Base-by-base conservation (phyloP, 441 rosid genomes). In the Pelargonium fulgidum region DNA sequence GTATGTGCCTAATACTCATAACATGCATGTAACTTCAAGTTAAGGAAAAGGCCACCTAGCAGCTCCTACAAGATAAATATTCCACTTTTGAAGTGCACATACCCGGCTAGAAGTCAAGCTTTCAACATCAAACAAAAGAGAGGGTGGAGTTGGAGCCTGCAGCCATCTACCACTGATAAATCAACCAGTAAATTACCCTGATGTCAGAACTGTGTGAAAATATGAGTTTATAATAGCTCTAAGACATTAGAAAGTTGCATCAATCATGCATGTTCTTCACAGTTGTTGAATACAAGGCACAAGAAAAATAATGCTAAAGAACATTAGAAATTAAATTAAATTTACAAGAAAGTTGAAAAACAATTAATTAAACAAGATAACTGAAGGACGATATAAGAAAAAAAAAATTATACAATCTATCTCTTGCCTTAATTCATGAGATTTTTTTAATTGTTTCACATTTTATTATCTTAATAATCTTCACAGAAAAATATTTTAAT, bases 141-240 rank as follows among this genome's bases (percentile, higher is more conserved):
- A 82, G 80, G 79, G 81, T 69, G 92, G 87, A 80, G 80, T 78
- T 56, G 90, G 70, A 80, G 89, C 77, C 71, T 85, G 88, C 59
- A 84, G 62, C 99, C 92, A 91, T 73, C 91, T 92, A 77, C 92
- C 96, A 82, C 99, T 93, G 91, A 86, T 82, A 85, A 85, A 93
- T 89, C 85, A 90, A 86, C 85, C 90, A 89, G 88, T 79, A 93
- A 89, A 86, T 79, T 75, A 86, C 64, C 90, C 88, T 85, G 90
- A 89, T 76, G 93, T 92, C 90, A 89, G 97, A 83, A 80, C 82
- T 65, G 76, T 80, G 77, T 80, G 70, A 76, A 75, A 83, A 64
- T 81, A 82, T 83, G 83, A 78, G 81, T 84, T 82, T 69, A 67
- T 81, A 88, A 70, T 2, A 72, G 67, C 64, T 73, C 70, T 72